These are phyloP conservation scores for peach (Prunus persica) DNA, from an alignment of 306 rosid genomes.

Conservation along the genomic window Prunus_persica_NCBIv2 NC_034010.1:7915001-7915500, in stretches of 20 bases:
- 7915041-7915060: slow-evolving; percentile 7
- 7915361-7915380: slow-evolving; percentile 53
- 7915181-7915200: slow-evolving; percentile 44
- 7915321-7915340: slow-evolving; percentile 49
- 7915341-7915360: slow-evolving; percentile 52
- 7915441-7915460: slow-evolving; percentile 24
- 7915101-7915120: slow-evolving; percentile 46
- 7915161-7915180: slow-evolving; percentile 26
- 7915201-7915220: slow-evolving; percentile 36
- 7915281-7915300: slow-evolving; percentile 45
- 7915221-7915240: slow-evolving; percentile 36
- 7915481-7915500: slow-evolving; percentile 93
- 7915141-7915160: slow-evolving; percentile 34
- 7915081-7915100: slow-evolving; percentile 94
- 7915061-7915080: slow-evolving; percentile 69
- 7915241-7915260: slow-evolving; percentile 63
- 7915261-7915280: slow-evolving; percentile 89
- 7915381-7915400: slow-evolving; percentile 8
- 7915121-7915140: slow-evolving; percentile 34
- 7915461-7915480: slow-evolving; percentile 83
- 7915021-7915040: slow-evolving; percentile 16
- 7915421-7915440: neutral
- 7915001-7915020: neutral
- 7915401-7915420: neutral
- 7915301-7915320: slow-evolving; percentile 52